Percentiles rank a stretch among this genome's conserved stretches.
Conservation (phyloP, 176 grass and related monocot species). For the Luzula sylvatica region DNA sequence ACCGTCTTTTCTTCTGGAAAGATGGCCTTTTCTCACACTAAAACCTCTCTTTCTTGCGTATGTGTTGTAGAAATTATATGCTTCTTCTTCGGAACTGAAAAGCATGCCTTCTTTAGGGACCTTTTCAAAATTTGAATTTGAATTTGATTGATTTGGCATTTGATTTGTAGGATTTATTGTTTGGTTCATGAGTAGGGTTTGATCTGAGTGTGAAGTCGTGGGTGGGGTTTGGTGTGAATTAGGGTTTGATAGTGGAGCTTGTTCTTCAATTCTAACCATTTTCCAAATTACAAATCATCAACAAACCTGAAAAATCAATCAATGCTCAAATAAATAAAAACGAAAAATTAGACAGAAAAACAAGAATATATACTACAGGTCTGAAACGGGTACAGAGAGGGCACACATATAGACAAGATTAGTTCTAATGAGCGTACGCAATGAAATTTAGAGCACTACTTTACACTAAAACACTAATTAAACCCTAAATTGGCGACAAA, state of each 20-base stretch:
- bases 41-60: slow-evolving; percentile 34
- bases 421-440: too few species aligned
- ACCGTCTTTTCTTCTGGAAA: slow-evolving; percentile 40
- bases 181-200: not conserved
- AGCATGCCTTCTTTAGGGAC: slow-evolving; percentile 26
- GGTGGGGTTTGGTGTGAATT: not conserved
- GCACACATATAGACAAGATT: too few species aligned
- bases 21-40: slow-evolving; percentile 39
- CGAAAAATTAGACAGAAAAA: too few species aligned
- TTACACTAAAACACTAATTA: too few species aligned
- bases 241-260: not conserved
- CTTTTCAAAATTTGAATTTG: not conserved
- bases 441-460: too few species aligned
- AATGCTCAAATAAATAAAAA: too few species aligned
- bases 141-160: not conserved
- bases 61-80: slow-evolving; percentile 37
- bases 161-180: not conserved
- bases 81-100: slow-evolving; percentile 32
- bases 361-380: too few species aligned
- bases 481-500: too few species aligned
- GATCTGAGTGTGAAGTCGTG: not conserved
- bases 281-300: not conserved
- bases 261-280: not conserved
- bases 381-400: too few species aligned
- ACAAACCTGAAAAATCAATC: too few species aligned